Base-by-base conservation (phyloP, 2,329 filamentous ascomycete species). In the Cylindrodendrum hubeiense region DNA sequence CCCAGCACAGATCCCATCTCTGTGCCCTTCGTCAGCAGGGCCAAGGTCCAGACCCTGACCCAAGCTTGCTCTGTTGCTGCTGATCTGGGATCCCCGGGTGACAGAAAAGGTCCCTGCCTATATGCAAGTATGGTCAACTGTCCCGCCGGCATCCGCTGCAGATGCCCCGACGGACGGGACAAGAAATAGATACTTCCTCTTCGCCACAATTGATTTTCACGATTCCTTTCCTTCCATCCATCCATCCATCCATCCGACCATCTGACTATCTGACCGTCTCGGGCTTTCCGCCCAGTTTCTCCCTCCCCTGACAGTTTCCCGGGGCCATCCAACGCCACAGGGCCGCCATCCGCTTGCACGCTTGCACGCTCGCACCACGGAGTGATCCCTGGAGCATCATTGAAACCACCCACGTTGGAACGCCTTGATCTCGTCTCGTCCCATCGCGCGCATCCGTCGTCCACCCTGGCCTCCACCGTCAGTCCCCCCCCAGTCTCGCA, bases 381-480 rank as follows among this genome's bases (percentile, higher is more conserved):
- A 49, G 44, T 47, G 51, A 65, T 65, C 46, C 57, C 47, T 62
- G 63, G 47, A 62, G 46, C 55, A 55, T 41, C 34, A 37, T 44
- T 26, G 15, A 60, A 50, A 50, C 53, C 53, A 41, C 26, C 61
- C 55, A 59, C 54, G 60, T 54, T 64, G 30, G 55, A 64, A 56
- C 41, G 43, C 54, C 54, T 63, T 63, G 60, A 59, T 54, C 54
- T 54, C 43, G 52, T 24, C 24, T 41, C 60, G n/a, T 52, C 39
- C 43, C 55, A 54, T 60, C 34, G 34, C 44, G 26, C 28, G 15
- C 46, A 37, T 28, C 55, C 41, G 30, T 21, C 50, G 19, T 28
- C 49, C 49, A 19, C 28, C 21, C 39, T 34, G 6, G 15, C 15
- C 15, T 53, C 34, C 47, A 22, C 60, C 49, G 54, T 47, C 54